These are phyloP conservation scores for Candida morakotiae DNA, from an alignment of 805 yeast genomes.

Conservation along the genomic window DNA sequence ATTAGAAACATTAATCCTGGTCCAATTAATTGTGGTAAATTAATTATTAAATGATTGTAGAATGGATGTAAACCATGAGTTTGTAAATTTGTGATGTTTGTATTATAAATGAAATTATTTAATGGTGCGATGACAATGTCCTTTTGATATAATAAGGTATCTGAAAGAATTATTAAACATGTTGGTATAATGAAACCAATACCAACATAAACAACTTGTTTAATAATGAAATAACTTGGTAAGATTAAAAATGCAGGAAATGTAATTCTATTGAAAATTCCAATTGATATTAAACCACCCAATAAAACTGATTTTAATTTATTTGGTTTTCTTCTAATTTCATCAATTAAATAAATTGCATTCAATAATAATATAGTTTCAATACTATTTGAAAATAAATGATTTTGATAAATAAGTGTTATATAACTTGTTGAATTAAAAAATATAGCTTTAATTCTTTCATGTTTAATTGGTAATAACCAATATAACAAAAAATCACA, in stretches of 20 bases:
- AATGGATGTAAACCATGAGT: slow-evolving; percentile 81
- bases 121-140: slow-evolving; percentile 62
- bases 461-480: slow-evolving; percentile 46
- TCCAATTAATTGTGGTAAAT: slow-evolving; percentile 78
- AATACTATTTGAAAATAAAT: slow-evolving; percentile 82
- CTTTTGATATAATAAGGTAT: slow-evolving; percentile 43
- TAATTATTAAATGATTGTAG: slow-evolving; percentile 69
- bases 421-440: slow-evolving; percentile 60
- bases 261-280: slow-evolving; percentile 81
- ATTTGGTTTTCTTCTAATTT: slow-evolving; percentile 23
- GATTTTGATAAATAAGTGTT: slow-evolving; percentile 76
- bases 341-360: slow-evolving; percentile 47
- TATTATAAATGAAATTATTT: slow-evolving; percentile 74
- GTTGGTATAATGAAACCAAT: slow-evolving; percentile 35
- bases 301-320: slow-evolving; percentile 18
- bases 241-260: slow-evolving; percentile 69
- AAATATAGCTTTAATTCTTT: slow-evolving; percentile 43
- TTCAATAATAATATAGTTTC: slow-evolving; percentile 61
- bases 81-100: slow-evolving; percentile 53
- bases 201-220: slow-evolving; percentile 24
- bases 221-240: slow-evolving; percentile 48
- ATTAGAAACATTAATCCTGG: slow-evolving; percentile 57
- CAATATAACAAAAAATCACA: slow-evolving; percentile 43
- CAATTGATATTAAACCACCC: slow-evolving; percentile 56
- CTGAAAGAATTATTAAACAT: slow-evolving; percentile 41